Evolutionary conservation across 768 basidiomycete genomes (phyloP).

Genomic region (Russula foetens): DNA sequence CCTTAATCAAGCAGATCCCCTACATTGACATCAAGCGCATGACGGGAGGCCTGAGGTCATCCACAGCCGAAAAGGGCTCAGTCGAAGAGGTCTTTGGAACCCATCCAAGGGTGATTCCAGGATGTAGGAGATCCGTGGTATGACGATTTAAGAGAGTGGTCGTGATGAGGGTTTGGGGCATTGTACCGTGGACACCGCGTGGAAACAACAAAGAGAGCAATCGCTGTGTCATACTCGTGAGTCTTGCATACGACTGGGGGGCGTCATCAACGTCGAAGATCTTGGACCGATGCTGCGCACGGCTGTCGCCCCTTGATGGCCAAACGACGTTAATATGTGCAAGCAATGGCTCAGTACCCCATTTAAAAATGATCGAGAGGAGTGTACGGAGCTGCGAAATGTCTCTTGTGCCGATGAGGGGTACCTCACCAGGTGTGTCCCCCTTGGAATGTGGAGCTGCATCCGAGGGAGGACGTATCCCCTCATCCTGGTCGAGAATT

Average conservation of each 20-base stretch:
- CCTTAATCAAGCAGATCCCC: conserved; percentile 24
- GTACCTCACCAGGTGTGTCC: conserved; percentile 17
- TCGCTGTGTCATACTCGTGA: conserved; percentile 37
- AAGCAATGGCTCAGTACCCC: conserved; percentile 56
- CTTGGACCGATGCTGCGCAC: conserved; percentile 23
- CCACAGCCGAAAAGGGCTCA: conserved; percentile 33
- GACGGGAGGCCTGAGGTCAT: conserved; percentile 42
- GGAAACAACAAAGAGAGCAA: conserved; percentile 49
- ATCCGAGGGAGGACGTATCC: neutral
- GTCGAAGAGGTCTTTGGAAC: conserved; percentile 45
- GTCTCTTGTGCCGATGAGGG: conserved; percentile 59
- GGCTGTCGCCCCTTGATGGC: conserved; percentile 27
- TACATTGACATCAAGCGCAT: conserved; percentile 58
- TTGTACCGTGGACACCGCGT: conserved; percentile 35
- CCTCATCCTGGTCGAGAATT: conserved; percentile 13
- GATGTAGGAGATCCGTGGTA: conserved; percentile 47
- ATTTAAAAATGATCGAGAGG: conserved; percentile 60
- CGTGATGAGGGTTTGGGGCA: conserved; percentile 52
- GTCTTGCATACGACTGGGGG: conserved; percentile 34
- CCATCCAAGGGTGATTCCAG: conserved; percentile 65
- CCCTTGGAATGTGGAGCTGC: neutral
- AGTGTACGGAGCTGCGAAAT: conserved; percentile 53
- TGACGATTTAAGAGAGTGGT: conserved; percentile 53
- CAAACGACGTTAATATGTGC: conserved; percentile 34
- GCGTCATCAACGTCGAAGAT: conserved; percentile 40